Evolutionary conservation across 768 basidiomycete genomes (phyloP).

Genomic region (Megacollybia marginata): DNA sequence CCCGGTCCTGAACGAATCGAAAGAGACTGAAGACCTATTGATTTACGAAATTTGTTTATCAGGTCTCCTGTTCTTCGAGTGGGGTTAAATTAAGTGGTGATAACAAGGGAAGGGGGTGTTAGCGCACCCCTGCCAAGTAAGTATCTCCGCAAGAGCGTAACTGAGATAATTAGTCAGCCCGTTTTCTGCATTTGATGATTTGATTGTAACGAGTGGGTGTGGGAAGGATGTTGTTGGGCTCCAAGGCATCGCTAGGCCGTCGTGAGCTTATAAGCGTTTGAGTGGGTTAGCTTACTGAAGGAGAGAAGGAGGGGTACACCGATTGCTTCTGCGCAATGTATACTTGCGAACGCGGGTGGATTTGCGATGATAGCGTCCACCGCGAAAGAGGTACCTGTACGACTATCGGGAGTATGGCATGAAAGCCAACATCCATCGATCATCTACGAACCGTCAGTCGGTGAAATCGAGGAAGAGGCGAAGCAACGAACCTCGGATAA

Average conservation of each 20-base stretch:
- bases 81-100: no score
- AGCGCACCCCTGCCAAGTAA: conserved; percentile 53
- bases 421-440: conserved; percentile 54
- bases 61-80: conserved; percentile 45
- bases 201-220: conserved; percentile 58
- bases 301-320: conserved; percentile 49
- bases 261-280: not conserved
- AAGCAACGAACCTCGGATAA: conserved; percentile 31
- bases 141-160: conserved; percentile 50
- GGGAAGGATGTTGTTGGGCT: conserved; percentile 47
- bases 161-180: conserved; percentile 52
- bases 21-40: conserved; percentile 42
- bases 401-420: conserved; percentile 38
- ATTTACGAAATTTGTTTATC: conserved; percentile 48
- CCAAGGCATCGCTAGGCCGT: conserved; percentile 56
- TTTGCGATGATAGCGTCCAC: conserved; percentile 64
- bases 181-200: conserved; percentile 41
- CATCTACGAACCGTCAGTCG: conserved; percentile 28
- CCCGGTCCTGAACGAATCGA: conserved; percentile 42
- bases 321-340: conserved; percentile 59
- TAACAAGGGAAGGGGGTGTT: not conserved
- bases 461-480: not conserved
- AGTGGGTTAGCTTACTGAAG: conserved; percentile 41
- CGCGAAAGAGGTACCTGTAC: conserved; percentile 38
- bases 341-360: conserved; percentile 59